A percentile compares a stretch with the other conserved stretches of the same genome.
These are phyloP conservation scores for Candida suzukii DNA, from an alignment of 805 yeast species.

Conservation along the genomic window DNA sequence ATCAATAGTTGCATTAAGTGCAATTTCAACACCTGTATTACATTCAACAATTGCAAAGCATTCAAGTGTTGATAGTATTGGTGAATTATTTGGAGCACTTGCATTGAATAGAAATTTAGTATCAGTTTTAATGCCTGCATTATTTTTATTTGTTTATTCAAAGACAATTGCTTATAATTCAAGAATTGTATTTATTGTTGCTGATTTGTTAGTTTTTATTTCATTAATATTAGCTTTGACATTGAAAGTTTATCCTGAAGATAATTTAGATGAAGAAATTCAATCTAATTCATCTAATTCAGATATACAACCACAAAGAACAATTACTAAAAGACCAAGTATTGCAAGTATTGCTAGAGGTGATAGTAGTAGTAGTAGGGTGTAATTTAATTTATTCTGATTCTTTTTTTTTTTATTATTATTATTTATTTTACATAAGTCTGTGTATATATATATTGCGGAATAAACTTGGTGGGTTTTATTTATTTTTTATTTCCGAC, in stretches of 20 bases:
- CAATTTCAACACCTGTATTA: conserved; percentile 48
- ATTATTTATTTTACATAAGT: no score
- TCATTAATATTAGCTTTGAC: background rate
- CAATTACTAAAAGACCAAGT: background rate
- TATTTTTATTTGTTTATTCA: conserved; percentile 41
- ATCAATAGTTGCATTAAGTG: conserved; percentile 37
- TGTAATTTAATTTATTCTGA: no score
- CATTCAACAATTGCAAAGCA: conserved; percentile 57
- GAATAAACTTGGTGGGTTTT: no score
- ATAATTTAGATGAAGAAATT: background rate
- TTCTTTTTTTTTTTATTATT: no score
- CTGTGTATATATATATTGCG: no score
- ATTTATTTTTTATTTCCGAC: no score
- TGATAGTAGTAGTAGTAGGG: background rate
- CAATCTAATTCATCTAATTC: background rate
- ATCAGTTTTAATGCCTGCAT: conserved; percentile 41
- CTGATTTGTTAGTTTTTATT: background rate
- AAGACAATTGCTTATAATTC: conserved; percentile 33
- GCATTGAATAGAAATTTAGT: conserved; percentile 49
- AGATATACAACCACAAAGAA: no score
- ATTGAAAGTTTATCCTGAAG: conserved; percentile 1
- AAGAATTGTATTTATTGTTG: conserved; percentile 25
- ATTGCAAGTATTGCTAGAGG: background rate
- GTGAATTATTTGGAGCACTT: conserved; percentile 69
- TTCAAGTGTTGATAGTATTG: conserved; percentile 49